phyloP scores from a whole-genome alignment of 1,284 basidiomycete species.

The Ceratobasidium theobromae region DNA sequence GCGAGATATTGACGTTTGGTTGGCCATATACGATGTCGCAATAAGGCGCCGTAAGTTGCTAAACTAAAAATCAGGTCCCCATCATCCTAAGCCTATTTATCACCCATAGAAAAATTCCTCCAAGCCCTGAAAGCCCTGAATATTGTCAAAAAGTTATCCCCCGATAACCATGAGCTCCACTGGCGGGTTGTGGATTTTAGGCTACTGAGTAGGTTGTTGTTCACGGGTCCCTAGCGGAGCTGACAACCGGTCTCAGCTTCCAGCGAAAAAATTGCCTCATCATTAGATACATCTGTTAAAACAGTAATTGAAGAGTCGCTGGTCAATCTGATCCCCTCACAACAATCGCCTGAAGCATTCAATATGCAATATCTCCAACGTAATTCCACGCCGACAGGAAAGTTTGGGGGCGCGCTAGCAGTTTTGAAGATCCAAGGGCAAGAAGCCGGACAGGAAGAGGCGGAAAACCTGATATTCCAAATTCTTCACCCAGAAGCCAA shows the following conservation, averaged over 20 bases:
- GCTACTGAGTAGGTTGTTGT: slow-evolving; percentile 42
- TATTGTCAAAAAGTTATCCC: slow-evolving; percentile 57
- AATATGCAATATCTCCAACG: slow-evolving; percentile 76
- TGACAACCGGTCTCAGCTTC: slow-evolving; percentile 46
- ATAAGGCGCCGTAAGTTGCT: slow-evolving; percentile 65
- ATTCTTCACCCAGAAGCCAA: slow-evolving; percentile 50
- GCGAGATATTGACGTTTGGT: slow-evolving; percentile 69
- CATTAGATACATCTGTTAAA: slow-evolving; percentile 39
- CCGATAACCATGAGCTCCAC: slow-evolving; percentile 69
- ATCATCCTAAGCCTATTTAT: background rate
- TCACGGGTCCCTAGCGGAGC: slow-evolving; percentile 21
- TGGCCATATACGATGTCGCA: slow-evolving; percentile 78
- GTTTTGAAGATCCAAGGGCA: slow-evolving; percentile 41
- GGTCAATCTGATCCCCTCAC: slow-evolving; percentile 56
- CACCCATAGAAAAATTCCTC: slow-evolving; percentile 78
- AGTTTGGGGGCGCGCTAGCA: slow-evolving; percentile 62
- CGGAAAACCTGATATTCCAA: slow-evolving; percentile 61
- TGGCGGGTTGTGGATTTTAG: slow-evolving; percentile 68
- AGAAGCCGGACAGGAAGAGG: slow-evolving; percentile 47
- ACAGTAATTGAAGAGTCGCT: slow-evolving; percentile 46
- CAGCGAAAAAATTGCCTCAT: slow-evolving; percentile 46
- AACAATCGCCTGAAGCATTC: slow-evolving; percentile 61
- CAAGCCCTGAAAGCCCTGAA: slow-evolving; percentile 75
- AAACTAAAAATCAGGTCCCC: no score
- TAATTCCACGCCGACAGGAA: slow-evolving; percentile 54